These are phyloP conservation scores for Phytophthora melonis DNA, from an alignment of 352 stramenopile species.

Conservation along the genomic window DNA sequence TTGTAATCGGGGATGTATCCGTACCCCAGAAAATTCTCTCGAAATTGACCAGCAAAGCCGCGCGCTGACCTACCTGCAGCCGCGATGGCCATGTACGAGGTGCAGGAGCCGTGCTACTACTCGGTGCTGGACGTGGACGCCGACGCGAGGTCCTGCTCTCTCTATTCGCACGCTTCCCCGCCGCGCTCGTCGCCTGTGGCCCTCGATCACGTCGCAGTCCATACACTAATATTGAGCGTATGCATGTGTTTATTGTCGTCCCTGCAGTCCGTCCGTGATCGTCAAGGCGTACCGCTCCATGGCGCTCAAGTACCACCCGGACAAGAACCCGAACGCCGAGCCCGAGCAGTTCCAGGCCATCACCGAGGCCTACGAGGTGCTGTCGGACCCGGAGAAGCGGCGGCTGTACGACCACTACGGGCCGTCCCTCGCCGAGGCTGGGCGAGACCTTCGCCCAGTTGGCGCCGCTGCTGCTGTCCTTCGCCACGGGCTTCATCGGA, in stretches of 20 bases:
- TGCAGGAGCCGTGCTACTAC: conserved; percentile 75
- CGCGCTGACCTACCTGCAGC: conserved; percentile 4
- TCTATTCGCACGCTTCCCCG: not conserved
- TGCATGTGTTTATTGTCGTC: not conserved
- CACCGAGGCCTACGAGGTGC: conserved; percentile 79
- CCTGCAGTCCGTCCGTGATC: conserved; percentile 90
- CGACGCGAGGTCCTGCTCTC: conserved; percentile 54
- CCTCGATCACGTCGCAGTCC: not conserved
- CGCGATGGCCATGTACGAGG: conserved; percentile 47
- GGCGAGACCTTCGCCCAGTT: conserved; percentile 70
- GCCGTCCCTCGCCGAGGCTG: conserved; percentile 64
- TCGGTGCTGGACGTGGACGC: conserved; percentile 68
- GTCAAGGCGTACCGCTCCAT: conserved; percentile 96
- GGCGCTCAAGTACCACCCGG: conserved; percentile 95
- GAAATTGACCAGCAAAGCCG: conserved; percentile 13
- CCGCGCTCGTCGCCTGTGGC: not conserved
- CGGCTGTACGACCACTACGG: conserved; percentile 82
- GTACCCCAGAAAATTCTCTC: not conserved
- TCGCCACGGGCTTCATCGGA: conserved; percentile 62
- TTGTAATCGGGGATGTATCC: too few relatives aligned
- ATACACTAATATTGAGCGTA: too few relatives aligned
- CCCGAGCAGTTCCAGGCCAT: conserved; percentile 92
- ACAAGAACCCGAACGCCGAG: conserved; percentile 94
- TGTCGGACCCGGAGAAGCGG: conserved; percentile 80
- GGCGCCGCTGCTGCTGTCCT: conserved; percentile 69